Base-by-base conservation (phyloP, 2,329 filamentous ascomycete genomes). In the Alternaria gansuensis region DNA sequence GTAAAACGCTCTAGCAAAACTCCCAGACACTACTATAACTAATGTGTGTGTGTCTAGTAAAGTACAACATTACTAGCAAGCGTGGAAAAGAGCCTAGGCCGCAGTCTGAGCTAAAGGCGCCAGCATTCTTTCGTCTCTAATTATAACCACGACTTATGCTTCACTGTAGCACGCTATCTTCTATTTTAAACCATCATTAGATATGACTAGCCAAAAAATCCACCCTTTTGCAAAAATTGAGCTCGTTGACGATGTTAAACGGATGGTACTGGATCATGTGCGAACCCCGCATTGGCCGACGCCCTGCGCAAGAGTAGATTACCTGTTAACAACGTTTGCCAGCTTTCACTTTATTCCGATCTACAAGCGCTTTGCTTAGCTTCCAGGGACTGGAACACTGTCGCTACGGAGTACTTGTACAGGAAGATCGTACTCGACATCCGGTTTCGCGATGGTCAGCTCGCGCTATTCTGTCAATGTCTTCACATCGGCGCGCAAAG, bases 381-480 rank as follows among this genome's bases (percentile, higher is more conserved):
- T 9, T 59, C 44, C 7, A 58, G 31, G 39, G 26, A 21, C 11
- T 60, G 57, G 45, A 60, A 56, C 11, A 4, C 23, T 24, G 11
- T 60, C 23, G 54, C 54, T 31, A 60, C 54, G 13, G 33, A 36
- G 37, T 13, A n/a, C 13, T 39, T 57, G n/a, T 65, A 60, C 21
- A 23, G 11, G 11, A 56, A 41, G 7, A 53, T 58, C 13, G 51
- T 57, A 14, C 37, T 64, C 6, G 51, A 62, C 13, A 54, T 50
- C 7, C 24, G 41, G 2, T 17, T 11, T 34, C 21, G 17, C 8
- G 31, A 51, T n/a, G 46, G 37, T 5, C 56, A 57, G 36, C 41
- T 62, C 6, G 13, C 31, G 5, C 5, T 14, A 5, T 58, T 63
- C 37, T 39, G 34, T 17, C 33, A n/a, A 24, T 54, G 62, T 21